Evolutionary conservation across 108 stramenopile genomes (phyloP), one percentile per base, ranked within the genome.

Genomic region (Fragilaria radians): DNA sequence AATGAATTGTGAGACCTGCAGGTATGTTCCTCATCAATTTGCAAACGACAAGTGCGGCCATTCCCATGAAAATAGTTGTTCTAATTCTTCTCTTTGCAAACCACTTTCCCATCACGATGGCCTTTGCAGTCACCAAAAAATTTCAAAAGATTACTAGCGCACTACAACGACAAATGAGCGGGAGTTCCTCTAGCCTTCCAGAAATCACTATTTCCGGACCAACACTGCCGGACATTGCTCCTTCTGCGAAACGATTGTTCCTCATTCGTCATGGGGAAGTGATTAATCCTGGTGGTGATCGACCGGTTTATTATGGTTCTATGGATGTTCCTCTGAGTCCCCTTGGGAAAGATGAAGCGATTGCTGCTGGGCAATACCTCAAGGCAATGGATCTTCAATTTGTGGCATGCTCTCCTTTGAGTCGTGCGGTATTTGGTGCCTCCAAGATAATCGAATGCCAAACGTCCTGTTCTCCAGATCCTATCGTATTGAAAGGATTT

Each of bases 231-330:
- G 51, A 72, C 5, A 28, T 85, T 17, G 14, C 65, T 25, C 30
- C 65, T 14, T 74, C 67, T 32, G 66, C 65, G 52, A 88, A 86
- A 50, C 71, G 93, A 22, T 61, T 94, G 22, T 94, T 89, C 54
- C 65, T 88, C 57, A 83, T 94, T 28, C 66, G 93, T 36, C 93
- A 94, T 54, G 93, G 93, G 0, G 93, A 94, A 77, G 93, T 94
- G 18, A 85, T 91, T 60, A 89, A 89, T 64, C 93, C 93, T 49
- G 85, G 93, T 48, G 89, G 83, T 28, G 82, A 82, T 59, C 76
- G 85, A n/a, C 66, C 88, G 26, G 93, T 94, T 4, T 88, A 76
- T 52, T 94, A 94, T 49, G 93, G 93, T 7, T 71, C 86, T 32
- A 68, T 89, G 79, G 93, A 94, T 58, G 93, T 94, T 14, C 48